Base-by-base conservation (phyloP, 768 basidiomycete species). In the Pleurotus djamor region DNA sequence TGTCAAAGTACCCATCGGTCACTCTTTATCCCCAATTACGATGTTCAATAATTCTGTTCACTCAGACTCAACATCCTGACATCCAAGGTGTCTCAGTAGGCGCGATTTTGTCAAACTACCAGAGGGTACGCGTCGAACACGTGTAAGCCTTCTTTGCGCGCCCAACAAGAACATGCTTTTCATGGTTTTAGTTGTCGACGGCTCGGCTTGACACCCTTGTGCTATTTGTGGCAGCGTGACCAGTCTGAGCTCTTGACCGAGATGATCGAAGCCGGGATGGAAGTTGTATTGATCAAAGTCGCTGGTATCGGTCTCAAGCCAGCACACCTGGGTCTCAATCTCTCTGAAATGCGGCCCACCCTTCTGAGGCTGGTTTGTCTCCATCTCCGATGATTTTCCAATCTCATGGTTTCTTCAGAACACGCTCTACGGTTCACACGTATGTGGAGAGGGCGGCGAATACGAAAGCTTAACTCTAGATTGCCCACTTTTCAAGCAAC, bases 381-480 rank as follows among this genome's bases (percentile, higher is more conserved):
- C 17, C 21, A 21, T 36, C 28, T 21, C 10, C 32, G 57, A 34
- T 34, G 35, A 60, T 43, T 44, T 10, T 38, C 41, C 32, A 35
- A 33, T 16, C 33, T 54, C 33, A 58, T 37, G 34, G 52, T 21
- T 36, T 10, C 16, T 37, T 2, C 63, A 94, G 93, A 93, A 96
- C 69, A 68, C 73, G 8, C 72, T 85, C 32, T 99, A 94, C 66
- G 95, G 95, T 4, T 88, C 90, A 0, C 97, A 99, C 68, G 83
- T 96, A 1, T 98, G 96, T 62, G 97, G 97, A 8, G 97, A 99
- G 74, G 97, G 97, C 1, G 97, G 97, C 2, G 97, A 99, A 74
- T 99, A 98, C 72, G 97, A 99, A 70, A 92, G 89, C 0, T 76
- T 98, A 59, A 98, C 96, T 0, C 76, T 95, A 10, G 92, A 97